Evolutionary conservation across 495 filamentous ascomycete genomes (phyloP), one percentile per base, ranked within the genome.

Genomic region (Lophiostoma macrostomum): DNA sequence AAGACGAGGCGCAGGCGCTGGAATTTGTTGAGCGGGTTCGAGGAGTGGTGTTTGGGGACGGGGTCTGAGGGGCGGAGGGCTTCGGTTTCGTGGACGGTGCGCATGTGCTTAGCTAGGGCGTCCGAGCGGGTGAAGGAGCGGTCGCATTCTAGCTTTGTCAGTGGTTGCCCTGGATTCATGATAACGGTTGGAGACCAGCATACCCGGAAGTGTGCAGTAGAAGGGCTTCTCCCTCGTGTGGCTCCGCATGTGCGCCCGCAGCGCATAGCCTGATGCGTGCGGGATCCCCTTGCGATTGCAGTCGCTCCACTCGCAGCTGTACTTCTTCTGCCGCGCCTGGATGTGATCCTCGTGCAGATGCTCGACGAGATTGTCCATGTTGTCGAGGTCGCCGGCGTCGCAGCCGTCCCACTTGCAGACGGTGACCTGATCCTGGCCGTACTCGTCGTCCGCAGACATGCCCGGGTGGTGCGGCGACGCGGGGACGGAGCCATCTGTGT

Each of bases 211-310:
- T 12, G 85, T 85, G 69, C 93, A 98, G 69, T 95, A 97, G 63
- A 97, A 98, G 0, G 93, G 93, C 70, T 98, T 98, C 74, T 98
- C 94, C 67, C 90, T 81, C 1, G 93, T 98, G 71, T 98, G 93
- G 65, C 89, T 95, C 66, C 93, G 72, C 90, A 97, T 96, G 70
- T 98, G 93, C 20, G 94, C 93, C 65, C 90, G 86, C 54, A 98
- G 73, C 12, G 93, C 93, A 72, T 98, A 98, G 10, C 87, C 94
- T 62, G 88, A 95, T 4, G 91, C 91, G 72, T 98, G 93, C 13
- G 87, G 81, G 71, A 88, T 80, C 41, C 90, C 88, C 73, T 95
- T 95, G 40, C 90, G 74, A 47, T 72, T 75, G 66, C 93, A 98
- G 50, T 91, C 91, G 20, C 76, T 80, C 93, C 93, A 98, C 69